These are phyloP conservation scores for Penicillium verrucosum DNA, from an alignment of 2,329 filamentous ascomycete species.

Conservation along the genomic window DNA sequence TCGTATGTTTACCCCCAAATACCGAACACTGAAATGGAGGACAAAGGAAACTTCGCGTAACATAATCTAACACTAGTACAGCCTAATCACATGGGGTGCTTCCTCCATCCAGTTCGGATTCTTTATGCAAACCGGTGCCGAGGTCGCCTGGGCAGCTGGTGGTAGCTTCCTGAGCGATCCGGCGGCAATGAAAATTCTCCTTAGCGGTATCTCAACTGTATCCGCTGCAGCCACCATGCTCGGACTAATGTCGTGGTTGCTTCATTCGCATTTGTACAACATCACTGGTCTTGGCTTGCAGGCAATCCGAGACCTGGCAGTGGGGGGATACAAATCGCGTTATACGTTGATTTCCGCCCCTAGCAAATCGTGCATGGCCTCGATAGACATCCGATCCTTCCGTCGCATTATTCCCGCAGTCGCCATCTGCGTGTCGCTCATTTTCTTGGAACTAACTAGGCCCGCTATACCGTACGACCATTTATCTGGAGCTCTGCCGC, in stretches of 20 bases:
- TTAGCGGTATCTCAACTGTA: slow-evolving; percentile 35
- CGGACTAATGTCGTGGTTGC: slow-evolving; percentile 27
- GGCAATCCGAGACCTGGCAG: slow-evolving; percentile 18
- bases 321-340: slow-evolving; percentile 15
- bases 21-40: not conserved
- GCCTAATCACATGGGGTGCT: slow-evolving; percentile 31
- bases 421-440: slow-evolving; percentile 25
- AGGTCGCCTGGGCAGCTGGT: slow-evolving; percentile 39
- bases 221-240: slow-evolving; percentile 26
- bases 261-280: slow-evolving; percentile 31
- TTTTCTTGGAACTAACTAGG: slow-evolving; percentile 29
- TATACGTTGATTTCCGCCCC: slow-evolving; percentile 19
- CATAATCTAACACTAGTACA: slow-evolving; percentile 10
- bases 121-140: slow-evolving; percentile 40
- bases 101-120: slow-evolving; percentile 39
- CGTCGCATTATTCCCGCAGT: slow-evolving; percentile 19
- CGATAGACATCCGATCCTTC: slow-evolving; percentile 18
- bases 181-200: slow-evolving; percentile 37
- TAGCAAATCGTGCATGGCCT: slow-evolving; percentile 18
- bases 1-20: slow-evolving; percentile 23
- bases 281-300: slow-evolving; percentile 23
- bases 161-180: slow-evolving; percentile 37
- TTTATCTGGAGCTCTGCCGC: slow-evolving; percentile 36
- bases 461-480: slow-evolving; percentile 39
- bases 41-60: not conserved